Base-by-base conservation (phyloP, 257 asterid species). In the Craterostigma plantagineum region DNA sequence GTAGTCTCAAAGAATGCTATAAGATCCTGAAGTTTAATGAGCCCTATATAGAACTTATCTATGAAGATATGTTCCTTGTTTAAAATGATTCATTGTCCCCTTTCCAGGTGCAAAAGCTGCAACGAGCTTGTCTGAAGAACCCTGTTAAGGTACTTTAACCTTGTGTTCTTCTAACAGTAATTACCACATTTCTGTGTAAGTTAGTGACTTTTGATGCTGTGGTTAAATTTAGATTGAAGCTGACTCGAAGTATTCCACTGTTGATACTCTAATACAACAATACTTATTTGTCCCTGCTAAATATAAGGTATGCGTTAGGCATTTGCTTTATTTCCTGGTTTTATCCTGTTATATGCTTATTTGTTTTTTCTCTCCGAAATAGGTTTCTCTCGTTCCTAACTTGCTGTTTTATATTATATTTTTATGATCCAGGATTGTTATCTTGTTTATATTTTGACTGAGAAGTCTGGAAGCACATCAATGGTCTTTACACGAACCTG, bases 401-500 rank as follows among this genome's bases (percentile, higher is more conserved):
- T 23, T 23, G 6, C 30, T 23, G n/a, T 41, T 16, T n/a, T 10
- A 38, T 35, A 1, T 30, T 49, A 44, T 33, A 4, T 50, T 35
- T 42, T 45, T 51, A 50, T 45, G 37, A 18, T 30, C 35, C 58
- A 78, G 91, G 97, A 86, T 14, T 86, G 90, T 61, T 76, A 78
- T 68, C 93, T 82, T 65, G 90, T 82, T 15, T 87, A 74, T 70
- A 64, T 83, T 55, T 64, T 82, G 65, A 64, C 72, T 3, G 92
- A 78, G 68, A 67, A 63, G 79, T 58, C 84, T 7, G 82, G 66
- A 51, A 69, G 75, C 63, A 73, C 87, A 18, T 67, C 93, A 18
- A 86, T 86, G 94, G 94, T 86, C 56, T 86, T 86, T 68, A 81
- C 92, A 16, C 78, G 94, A 12, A 86, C 94, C 14, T 81, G 96